Base-by-base conservation (phyloP, 2,329 filamentous ascomycete species). In the Botrytis medusae region DNA sequence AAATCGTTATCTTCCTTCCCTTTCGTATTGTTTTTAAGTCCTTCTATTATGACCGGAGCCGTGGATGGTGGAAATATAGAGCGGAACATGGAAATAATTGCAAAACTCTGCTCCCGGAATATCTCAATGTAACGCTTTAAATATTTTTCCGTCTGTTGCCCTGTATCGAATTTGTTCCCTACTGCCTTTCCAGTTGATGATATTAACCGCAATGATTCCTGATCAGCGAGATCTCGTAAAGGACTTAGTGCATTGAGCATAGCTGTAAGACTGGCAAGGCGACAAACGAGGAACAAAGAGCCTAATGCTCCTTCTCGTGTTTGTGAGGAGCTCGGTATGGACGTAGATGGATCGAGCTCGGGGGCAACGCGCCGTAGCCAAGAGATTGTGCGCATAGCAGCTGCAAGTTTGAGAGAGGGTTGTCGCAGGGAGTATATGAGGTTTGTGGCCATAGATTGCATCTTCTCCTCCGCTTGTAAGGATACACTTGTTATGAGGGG, bases 91-190 rank as follows among this genome's bases (percentile, higher is more conserved):
- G 94, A 97, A 42, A 98, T 90, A 74, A 98, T 97, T 61, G 92
- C 93, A 82, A 99, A 99, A 81, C 93, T 97, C 82, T 99, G 96
- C 83, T 99, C 96, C 70, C 96, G 92, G 81, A 98, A 98, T 42
- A 99, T 94, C 81, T 99, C 96, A 78, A 99, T 93, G 82, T 97
- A 99, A 65, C 95, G 89, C 82, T 98, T 99, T 61, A 99, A 84
- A 79, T 94, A 99, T 69, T 94, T 89, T 82, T 98, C 96, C 1
- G 95, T 98, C 81, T 98, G 96, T 79, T 97, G 94, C 0, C 95
- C 95, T 1, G 89, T 89, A 3, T 87, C 89, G 88, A 87, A 92
- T 75, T 73, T 80, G 73, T 70, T 78, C 76, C 72, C 77, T 62
- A 76, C 79, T 67, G 71, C 46, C 22, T 73, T 54, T 67, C 32